Base-by-base conservation (phyloP, 192 early-diverging fungal genomes). In the Gigaspora rosea region DNA sequence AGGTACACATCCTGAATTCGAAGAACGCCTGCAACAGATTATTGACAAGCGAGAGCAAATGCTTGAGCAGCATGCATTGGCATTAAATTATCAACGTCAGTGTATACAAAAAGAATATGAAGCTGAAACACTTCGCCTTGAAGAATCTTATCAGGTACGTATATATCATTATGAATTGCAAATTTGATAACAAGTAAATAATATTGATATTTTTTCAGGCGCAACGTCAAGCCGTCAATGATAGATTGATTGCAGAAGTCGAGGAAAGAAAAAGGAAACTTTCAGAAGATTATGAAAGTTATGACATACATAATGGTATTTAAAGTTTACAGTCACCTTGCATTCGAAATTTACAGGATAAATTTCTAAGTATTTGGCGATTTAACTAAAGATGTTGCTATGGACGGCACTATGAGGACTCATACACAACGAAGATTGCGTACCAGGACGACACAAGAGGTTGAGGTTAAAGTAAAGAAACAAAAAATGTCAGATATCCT, bases 231-330 rank as follows among this genome's bases (percentile, higher is more conserved):
- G 85, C 82, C 1, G 71, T 94, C 16, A 84, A 86, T 49, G 92
- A 94, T 27, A 87, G 86, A 77, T 87, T 96, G 69, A 86, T 93
- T 56, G 82, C 82, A 50, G 87, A 84, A 8, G 82, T 95, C 15
- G 94, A 95, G 72, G 92, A 92, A 33, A 87, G 88, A 52, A 88
- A 90, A 72, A 82, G 85, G 41, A 91, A 92, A 73, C 78, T 94
- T 20, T 86, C 86, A 36, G 94, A 95, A 75, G 94, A 95, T 51
- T 90, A 90, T 72, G 94, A 94, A 66, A 91, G 86, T 75, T 85
- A 91, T 84, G 93, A 93, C 75, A 81, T 92, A 20, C 52, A 80
- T 41, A 81, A 81, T 81, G 88, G 85, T 88, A 85, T 22, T 71
- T 1, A 52, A 48, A 50, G 10, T 47, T 20, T 63, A 63, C 12